Conservation (phyloP, 1,139 yeast species). For the Saccharomyces hybrid region DNA sequence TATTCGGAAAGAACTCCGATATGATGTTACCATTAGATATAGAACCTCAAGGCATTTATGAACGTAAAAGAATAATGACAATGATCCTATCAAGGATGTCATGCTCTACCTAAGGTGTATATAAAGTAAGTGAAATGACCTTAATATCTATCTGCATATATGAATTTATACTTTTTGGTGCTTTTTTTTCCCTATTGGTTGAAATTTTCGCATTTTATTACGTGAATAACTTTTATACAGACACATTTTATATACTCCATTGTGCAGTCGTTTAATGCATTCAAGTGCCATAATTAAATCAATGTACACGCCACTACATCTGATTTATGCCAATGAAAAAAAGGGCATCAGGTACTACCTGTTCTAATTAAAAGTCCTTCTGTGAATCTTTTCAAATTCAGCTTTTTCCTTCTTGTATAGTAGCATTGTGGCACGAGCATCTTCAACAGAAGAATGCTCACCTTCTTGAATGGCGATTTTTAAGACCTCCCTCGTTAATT, state of each 20-base stretch:
- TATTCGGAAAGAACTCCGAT: slow-evolving; percentile 11
- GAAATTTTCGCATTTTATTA: background rate
- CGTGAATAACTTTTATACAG: background rate
- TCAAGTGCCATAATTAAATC: background rate
- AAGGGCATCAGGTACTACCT: background rate
- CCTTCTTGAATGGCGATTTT: slow-evolving; percentile 62
- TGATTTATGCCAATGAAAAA: background rate
- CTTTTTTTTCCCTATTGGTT: background rate
- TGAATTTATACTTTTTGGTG: background rate
- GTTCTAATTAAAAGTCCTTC: slow-evolving; percentile 4
- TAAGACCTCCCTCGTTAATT: slow-evolving; percentile 50
- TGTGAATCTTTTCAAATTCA: slow-evolving; percentile 45
- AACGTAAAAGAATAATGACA: slow-evolving; percentile 21
- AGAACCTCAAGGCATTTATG: slow-evolving; percentile 15
- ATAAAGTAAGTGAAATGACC: background rate
- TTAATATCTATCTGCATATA: background rate
- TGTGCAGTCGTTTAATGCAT: background rate
- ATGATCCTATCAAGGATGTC: slow-evolving; percentile 19
- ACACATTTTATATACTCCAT: background rate
- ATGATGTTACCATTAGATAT: slow-evolving; percentile 10
- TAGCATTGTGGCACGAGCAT: too few relatives aligned
- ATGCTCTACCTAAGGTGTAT: slow-evolving; percentile 4
- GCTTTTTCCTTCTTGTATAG: too few relatives aligned
- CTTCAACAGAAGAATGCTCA: slow-evolving; percentile 83
- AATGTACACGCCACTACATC: background rate